Evolutionary conservation across 805 yeast species (phyloP).

Genomic region (Aciculoconidium aculeatum): DNA sequence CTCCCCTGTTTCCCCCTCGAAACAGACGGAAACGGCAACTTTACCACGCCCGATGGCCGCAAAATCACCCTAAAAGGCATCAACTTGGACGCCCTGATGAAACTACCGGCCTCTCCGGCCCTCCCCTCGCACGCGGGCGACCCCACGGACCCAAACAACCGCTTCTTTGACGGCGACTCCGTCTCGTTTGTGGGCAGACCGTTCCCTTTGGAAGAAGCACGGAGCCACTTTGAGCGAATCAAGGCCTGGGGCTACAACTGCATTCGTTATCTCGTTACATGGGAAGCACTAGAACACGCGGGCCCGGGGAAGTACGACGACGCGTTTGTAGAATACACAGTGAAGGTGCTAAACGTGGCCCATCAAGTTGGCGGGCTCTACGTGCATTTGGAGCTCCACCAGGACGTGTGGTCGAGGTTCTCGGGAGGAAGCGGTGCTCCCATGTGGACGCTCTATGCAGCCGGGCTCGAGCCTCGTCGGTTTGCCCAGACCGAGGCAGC

Average conservation of each 20-base stretch:
- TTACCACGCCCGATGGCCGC: constrained; percentile 55
- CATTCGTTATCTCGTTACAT: constrained; percentile 69
- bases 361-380: constrained; percentile 65
- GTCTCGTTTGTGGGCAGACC: constrained; percentile 85
- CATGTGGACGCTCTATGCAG: constrained; percentile 84
- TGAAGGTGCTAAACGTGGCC: constrained; percentile 53
- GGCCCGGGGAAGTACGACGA: constrained; percentile 84
- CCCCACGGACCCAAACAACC: constrained; percentile 27
- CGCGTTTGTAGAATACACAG: constrained; percentile 65
- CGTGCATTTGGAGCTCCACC: constrained; percentile 84
- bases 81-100: constrained; percentile 70
- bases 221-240: constrained; percentile 59
- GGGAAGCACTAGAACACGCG: constrained; percentile 89
- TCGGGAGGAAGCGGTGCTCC: constrained; percentile 95
- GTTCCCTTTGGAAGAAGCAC: constrained; percentile 69
- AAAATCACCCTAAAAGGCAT: constrained; percentile 69
- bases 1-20: constrained; percentile 17
- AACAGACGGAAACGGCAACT: constrained; percentile 47
- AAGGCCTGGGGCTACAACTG: constrained; percentile 79
- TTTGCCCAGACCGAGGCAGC: constrained; percentile 77
- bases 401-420: constrained; percentile 89
- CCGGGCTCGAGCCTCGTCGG: constrained; percentile 76
- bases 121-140: constrained; percentile 34
- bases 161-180: constrained; percentile 63
- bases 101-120: constrained; percentile 58